Conservation (phyloP, 2,329 filamentous ascomycete species). For the Fusarium sp. region DNA sequence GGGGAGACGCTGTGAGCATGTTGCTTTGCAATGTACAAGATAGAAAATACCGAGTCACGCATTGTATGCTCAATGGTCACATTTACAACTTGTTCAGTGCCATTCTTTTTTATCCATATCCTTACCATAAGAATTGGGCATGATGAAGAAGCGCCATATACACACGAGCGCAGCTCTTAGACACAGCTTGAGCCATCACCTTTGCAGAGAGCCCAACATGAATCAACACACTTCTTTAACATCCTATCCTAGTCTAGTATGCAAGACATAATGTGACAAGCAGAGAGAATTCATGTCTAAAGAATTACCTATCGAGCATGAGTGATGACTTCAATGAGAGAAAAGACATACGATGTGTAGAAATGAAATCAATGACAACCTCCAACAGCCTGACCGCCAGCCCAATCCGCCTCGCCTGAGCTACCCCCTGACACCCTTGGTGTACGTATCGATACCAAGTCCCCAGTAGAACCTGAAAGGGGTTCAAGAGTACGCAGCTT, state of each 20-base stretch:
- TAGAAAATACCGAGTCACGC: not conserved
- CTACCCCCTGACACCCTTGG: not conserved
- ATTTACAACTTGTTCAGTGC: not conserved
- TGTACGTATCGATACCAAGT: not conserved
- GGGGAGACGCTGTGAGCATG: not conserved
- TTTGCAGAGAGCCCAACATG: not conserved
- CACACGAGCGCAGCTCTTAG: not conserved
- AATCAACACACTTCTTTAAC: constrained; percentile 22
- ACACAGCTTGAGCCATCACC: not conserved
- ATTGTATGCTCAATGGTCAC: not conserved
- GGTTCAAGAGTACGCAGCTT: constrained; percentile 4
- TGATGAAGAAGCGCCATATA: not conserved
- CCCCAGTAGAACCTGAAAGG: constrained; percentile 14
- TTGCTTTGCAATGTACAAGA: not conserved
- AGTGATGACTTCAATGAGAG: constrained; percentile 9
- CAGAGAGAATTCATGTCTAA: constrained; percentile 26
- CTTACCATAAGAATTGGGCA: not conserved
- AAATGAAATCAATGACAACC: constrained; percentile 38
- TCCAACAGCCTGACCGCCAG: constrained; percentile 32
- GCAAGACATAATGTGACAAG: constrained; percentile 23
- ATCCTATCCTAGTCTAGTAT: constrained; percentile 28
- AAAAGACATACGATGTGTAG: constrained; percentile 21
- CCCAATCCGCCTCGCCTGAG: constrained; percentile 15
- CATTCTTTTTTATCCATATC: no score
- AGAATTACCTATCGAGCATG: constrained; percentile 37